Conservation (phyloP, 1,139 yeast genomes). For the Pichia sp. region DNA sequence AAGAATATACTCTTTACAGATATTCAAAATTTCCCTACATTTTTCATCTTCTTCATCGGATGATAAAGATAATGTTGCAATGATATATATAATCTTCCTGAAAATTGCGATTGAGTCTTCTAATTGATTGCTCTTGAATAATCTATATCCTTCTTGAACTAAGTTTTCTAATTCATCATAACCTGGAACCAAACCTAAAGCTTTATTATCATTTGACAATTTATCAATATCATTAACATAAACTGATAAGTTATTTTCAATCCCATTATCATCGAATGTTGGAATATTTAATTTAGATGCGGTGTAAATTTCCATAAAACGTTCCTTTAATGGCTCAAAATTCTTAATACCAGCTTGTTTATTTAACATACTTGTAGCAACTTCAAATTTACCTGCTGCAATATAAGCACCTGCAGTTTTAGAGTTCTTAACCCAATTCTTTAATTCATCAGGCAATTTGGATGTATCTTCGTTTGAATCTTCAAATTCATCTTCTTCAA, state of each 20-base stretch:
- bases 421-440: conserved; percentile 82
- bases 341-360: conserved; percentile 82
- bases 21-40: conserved; percentile 62
- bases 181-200: conserved; percentile 70
- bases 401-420: conserved; percentile 87
- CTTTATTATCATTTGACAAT: conserved; percentile 41
- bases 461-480: conserved; percentile 34
- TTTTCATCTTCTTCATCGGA: conserved; percentile 69
- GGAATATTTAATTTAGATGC: conserved; percentile 71
- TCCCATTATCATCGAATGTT: conserved; percentile 46
- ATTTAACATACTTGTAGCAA: conserved; percentile 86
- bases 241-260: conserved; percentile 58
- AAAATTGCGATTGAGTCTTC: conserved; percentile 73
- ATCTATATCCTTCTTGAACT: conserved; percentile 71
- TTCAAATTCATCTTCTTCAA: conserved; percentile 47
- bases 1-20: conserved; percentile 84
- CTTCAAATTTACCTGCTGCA: conserved; percentile 95
- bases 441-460: conserved; percentile 53
- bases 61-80: conserved; percentile 65
- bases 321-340: conserved; percentile 77
- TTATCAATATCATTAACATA: conserved; percentile 62
- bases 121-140: conserved; percentile 76
- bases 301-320: conserved; percentile 79
- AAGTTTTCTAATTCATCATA: conserved; percentile 57
- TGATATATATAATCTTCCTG: conserved; percentile 71